These are phyloP conservation scores for Corchorus capsularis DNA, from an alignment of 345 rosid species.

Conservation along the genomic window DNA sequence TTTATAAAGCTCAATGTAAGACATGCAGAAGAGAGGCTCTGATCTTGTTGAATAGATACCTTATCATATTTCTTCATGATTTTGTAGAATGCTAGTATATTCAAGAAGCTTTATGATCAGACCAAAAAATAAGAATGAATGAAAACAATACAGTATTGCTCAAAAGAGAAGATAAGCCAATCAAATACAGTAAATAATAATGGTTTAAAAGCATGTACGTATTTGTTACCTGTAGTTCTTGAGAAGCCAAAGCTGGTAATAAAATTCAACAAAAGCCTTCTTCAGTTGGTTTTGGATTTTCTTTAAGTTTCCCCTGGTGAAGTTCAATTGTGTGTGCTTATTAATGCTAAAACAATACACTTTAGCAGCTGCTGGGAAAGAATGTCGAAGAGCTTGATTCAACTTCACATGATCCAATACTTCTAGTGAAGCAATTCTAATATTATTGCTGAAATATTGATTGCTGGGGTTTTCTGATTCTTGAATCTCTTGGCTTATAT, in stretches of 20 bases:
- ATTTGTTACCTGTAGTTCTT: conserved; percentile 37
- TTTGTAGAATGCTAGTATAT: conserved; percentile 41
- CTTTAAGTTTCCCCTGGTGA: conserved; percentile 51
- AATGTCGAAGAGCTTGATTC: conserved; percentile 44
- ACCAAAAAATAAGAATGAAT: neutral
- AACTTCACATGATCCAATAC: conserved; percentile 50
- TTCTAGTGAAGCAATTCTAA: conserved; percentile 53
- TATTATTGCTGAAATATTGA: no score
- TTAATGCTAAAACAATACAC: no score
- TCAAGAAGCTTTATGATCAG: conserved; percentile 34
- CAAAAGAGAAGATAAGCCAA: neutral
- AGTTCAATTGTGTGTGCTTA: conserved; percentile 35
- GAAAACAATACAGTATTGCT: neutral
- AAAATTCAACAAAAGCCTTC: conserved; percentile 55
- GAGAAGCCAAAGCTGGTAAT: conserved; percentile 59
- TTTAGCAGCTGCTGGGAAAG: conserved; percentile 28
- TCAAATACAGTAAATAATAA: neutral
- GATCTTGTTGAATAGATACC: conserved; percentile 22
- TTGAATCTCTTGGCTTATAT: neutral
- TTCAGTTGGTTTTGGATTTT: conserved; percentile 51
- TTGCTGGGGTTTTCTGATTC: neutral
- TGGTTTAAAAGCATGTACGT: neutral
- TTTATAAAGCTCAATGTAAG: neutral
- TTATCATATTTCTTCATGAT: conserved; percentile 54
- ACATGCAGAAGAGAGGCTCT: neutral